Evolutionary conservation across 208 protist species (phyloP).

Genomic region (Acanthamoeba divionensis): DNA sequence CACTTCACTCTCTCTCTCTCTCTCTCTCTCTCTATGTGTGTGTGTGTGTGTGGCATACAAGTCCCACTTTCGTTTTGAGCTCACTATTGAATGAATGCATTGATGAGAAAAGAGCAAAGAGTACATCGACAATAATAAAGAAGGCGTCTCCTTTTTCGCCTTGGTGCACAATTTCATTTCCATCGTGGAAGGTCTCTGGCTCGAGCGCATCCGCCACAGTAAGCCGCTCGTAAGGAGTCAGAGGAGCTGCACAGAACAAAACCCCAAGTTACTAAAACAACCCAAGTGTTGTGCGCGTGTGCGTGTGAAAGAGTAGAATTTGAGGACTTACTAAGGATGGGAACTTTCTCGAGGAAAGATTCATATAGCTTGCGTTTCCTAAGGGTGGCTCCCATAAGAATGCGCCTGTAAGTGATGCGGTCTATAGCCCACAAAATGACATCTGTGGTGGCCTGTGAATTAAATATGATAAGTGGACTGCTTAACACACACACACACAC

Average conservation of each 20-base stretch:
- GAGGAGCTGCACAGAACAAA: constrained; percentile 24
- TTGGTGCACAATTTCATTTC: constrained; percentile 73
- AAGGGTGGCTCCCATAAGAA: constrained; percentile 75
- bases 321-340: constrained; percentile 55
- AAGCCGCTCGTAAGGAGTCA: constrained; percentile 2
- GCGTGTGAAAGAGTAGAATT: background rate
- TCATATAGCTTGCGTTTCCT: constrained; percentile 75
- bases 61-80: too few relatives aligned
- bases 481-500: too few relatives aligned
- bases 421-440: constrained; percentile 75
- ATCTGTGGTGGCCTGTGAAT: constrained; percentile 55
- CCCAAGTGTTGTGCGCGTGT: background rate
- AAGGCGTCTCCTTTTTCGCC: constrained; percentile 79
- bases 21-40: too few relatives aligned
- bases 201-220: constrained; percentile 75
- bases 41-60: too few relatives aligned
- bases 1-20: too few relatives aligned
- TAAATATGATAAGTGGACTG: background rate
- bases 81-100: too few relatives aligned
- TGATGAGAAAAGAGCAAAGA: background rate
- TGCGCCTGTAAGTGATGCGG: constrained; percentile 70
- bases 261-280: background rate
- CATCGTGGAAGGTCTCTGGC: constrained; percentile 50
- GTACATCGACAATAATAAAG: constrained; percentile 75
- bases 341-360: constrained; percentile 75